phyloP scores from a whole-genome alignment of 176 grass and related monocot species.

The Puccinellia tenuiflora region DNA sequence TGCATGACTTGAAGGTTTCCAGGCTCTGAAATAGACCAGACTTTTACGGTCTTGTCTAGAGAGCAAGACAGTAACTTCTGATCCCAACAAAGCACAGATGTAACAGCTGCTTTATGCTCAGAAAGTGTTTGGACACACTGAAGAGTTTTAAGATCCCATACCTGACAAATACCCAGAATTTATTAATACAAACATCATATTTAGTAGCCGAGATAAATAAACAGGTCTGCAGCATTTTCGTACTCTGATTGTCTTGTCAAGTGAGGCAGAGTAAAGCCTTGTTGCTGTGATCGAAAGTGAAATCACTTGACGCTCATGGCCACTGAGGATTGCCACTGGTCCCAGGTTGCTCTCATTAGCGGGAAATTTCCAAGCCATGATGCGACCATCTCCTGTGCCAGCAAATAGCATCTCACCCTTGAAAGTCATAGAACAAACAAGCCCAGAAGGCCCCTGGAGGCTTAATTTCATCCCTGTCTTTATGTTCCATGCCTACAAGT shows the following conservation, averaged over 20 bases:
- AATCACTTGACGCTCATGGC: conserved; percentile 31
- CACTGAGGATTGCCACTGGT: conserved; percentile 14
- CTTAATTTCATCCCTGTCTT: conserved; percentile 29
- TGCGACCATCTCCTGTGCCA: conserved; percentile 31
- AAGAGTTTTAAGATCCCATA: conserved; percentile 46
- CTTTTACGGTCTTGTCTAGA: conserved; percentile 49
- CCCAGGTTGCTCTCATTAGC: conserved; percentile 1
- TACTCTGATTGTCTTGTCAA: conserved; percentile 45
- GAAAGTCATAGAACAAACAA: conserved; percentile 48
- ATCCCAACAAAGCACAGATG: conserved; percentile 54
- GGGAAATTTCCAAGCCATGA: conserved; percentile 36
- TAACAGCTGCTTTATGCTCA: conserved; percentile 56
- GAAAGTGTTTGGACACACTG: conserved; percentile 52
- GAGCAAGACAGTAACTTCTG: conserved; percentile 62
- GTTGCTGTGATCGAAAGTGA: conserved; percentile 19
- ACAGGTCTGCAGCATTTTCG: not conserved
- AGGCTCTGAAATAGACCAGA: conserved; percentile 41
- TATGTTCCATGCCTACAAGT: conserved; percentile 34
- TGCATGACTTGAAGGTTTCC: conserved; percentile 41
- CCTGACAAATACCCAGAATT: conserved; percentile 28
- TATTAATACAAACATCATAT: not conserved
- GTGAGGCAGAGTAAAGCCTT: conserved; percentile 40
- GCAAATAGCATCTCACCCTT: conserved; percentile 33
- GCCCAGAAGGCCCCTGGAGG: conserved; percentile 30
- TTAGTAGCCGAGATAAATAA: not conserved